phyloP scores from a whole-genome alignment of 1,284 basidiomycete genomes.

The Pseudozyma pruni region DNA sequence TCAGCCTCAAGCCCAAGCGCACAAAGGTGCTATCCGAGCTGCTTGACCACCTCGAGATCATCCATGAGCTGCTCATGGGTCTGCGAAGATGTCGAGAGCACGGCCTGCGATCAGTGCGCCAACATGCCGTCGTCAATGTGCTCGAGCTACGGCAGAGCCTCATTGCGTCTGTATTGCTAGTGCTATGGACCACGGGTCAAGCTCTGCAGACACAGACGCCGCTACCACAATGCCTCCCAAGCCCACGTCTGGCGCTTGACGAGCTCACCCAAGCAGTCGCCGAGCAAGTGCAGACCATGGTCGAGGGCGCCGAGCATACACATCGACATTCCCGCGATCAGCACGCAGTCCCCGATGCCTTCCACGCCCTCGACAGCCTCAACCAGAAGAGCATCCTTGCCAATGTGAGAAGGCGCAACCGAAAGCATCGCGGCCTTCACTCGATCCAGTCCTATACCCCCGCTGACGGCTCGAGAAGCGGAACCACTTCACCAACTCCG shows the following conservation, averaged over 20 bases:
- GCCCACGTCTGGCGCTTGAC: conserved; percentile 66
- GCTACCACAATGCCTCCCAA: conserved; percentile 71
- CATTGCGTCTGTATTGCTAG: conserved; percentile 69
- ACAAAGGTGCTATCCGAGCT: conserved; percentile 68
- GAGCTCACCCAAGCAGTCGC: conserved; percentile 55
- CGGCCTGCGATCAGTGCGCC: conserved; percentile 61
- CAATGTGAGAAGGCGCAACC: conserved; percentile 23
- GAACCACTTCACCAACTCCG: conserved; percentile 1
- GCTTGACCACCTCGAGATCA: conserved; percentile 67
- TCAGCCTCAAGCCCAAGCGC: conserved; percentile 70
- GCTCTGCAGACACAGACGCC: conserved; percentile 69
- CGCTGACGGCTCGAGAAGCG: neutral
- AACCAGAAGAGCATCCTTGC: conserved; percentile 9
- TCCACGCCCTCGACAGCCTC: conserved; percentile 35
- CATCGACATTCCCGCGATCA: neutral
- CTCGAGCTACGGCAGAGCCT: conserved; percentile 70
- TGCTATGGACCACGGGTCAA: conserved; percentile 70
- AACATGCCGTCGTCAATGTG: conserved; percentile 70
- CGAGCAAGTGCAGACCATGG: conserved; percentile 29
- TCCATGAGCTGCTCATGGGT: conserved; percentile 69
- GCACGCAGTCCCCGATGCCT: conserved; percentile 28
- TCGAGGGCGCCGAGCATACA: conserved; percentile 4
- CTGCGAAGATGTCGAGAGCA: conserved; percentile 69
- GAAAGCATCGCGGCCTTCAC: conserved; percentile 52
- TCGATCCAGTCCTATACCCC: conserved; percentile 44